Conservation (phyloP, 225 moss, liverwort and hornwort species). For the Sphagnum contortum region DNA sequence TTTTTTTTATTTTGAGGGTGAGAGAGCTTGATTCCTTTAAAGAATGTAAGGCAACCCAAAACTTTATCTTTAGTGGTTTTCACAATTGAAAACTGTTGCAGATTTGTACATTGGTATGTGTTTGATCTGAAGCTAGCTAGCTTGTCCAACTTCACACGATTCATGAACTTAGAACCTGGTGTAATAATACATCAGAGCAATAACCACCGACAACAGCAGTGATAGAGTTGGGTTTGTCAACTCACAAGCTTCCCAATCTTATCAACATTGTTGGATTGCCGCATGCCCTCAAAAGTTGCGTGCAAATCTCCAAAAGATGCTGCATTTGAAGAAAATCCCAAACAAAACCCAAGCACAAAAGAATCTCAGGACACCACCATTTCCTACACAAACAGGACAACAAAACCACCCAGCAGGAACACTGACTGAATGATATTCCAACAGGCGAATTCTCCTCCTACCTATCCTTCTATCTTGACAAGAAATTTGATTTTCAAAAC, state of each 20-base stretch:
- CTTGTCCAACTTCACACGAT: neutral
- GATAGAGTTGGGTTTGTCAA: neutral
- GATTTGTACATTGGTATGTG: neutral
- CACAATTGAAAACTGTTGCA: too few relatives aligned
- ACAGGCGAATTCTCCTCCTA: too few relatives aligned
- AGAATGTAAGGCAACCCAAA: too few relatives aligned
- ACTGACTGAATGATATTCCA: too few relatives aligned
- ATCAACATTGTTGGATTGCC: conserved; percentile 17
- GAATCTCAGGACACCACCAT: conserved; percentile 5
- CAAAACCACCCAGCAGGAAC: too few relatives aligned
- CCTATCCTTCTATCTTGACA: too few relatives aligned
- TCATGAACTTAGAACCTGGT: neutral
- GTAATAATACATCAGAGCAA: neutral
- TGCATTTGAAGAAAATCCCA: conserved; percentile 1
- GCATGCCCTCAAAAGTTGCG: conserved; percentile 21
- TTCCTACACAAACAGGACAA: too few relatives aligned
- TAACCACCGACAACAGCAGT: neutral
- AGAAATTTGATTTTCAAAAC: too few relatives aligned
- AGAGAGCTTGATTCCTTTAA: too few relatives aligned
- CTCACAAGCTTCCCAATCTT: conserved; percentile 16
- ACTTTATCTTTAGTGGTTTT: too few relatives aligned
- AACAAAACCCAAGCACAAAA: neutral
- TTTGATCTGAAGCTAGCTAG: conserved; percentile 12
- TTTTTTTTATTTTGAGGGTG: too few relatives aligned
- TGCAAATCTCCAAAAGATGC: conserved; percentile 18